Base-by-base conservation (phyloP, 2,329 filamentous ascomycete species). In the Cladorrhinum sp. region DNA sequence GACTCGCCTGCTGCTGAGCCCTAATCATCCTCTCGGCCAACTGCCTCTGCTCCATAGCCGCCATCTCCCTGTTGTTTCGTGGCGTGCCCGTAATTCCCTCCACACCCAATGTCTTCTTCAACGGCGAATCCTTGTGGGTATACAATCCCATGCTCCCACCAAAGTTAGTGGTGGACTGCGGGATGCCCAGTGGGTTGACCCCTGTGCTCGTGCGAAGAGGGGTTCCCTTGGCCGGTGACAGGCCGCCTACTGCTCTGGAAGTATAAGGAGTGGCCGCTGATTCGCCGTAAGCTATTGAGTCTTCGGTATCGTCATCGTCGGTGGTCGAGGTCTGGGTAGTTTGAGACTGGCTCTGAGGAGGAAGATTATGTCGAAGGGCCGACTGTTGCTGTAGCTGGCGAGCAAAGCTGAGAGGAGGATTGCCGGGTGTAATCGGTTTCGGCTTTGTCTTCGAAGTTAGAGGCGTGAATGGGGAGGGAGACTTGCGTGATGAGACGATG, bases 111-210 rank as follows among this genome's bases (percentile, higher is more conserved):
- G 90, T 82, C 73, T 96, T 96, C 69, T 92, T 89, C 12, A 98
- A 74, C 0, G 94, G 94, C 10, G 91, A 96, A 46, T 88, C 89
- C 5, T 87, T 86, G 72, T 96, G 91, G 5, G 83, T 88, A 73
- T 87, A 92, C 1, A 96, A 82, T 14, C 93, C 92, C 55, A 96
- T 78, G 71, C 83, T 94, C 2, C 93, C 92, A 16, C 92, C 92
- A 71, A 77, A 78, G 61, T 71, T 72, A 6, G 59, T 20, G 7
- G 49, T 20, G 16, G 39, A 56, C 2, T 60, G 30, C 14, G 64
- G 58, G 3, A 56, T n/a, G 1, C 36, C 54, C 23, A 55, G 36
- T 54, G 39, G 36, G 23, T 21, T 64, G 12, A 61, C 66, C 48
- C 55, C 56, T 5, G 67, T 69, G 26, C 67, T 61, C 26, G 65